phyloP scores from a whole-genome alignment of 2,329 filamentous ascomycete species.

The Talaromyces verruculosus region DNA sequence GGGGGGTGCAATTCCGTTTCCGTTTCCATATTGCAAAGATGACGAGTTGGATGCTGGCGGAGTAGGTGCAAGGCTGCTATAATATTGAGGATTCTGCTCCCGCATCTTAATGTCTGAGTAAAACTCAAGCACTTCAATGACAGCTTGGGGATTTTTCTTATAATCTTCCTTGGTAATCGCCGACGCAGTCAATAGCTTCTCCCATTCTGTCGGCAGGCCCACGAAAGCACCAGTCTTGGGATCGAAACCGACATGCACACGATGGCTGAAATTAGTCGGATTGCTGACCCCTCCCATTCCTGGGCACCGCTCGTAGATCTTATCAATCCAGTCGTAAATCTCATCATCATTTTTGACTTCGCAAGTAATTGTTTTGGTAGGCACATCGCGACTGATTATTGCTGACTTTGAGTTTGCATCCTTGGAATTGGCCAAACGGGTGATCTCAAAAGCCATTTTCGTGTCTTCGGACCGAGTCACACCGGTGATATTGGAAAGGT shows the following conservation, averaged over 20 bases:
- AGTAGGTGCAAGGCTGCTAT: conserved; percentile 61
- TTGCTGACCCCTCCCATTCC: conserved; percentile 98
- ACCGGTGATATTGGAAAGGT: conserved; percentile 81
- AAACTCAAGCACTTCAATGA: conserved; percentile 66
- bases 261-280: conserved; percentile 95
- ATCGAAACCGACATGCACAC: conserved; percentile 96
- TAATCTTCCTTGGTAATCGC: conserved; percentile 99
- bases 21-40: conserved; percentile 51
- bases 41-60: conserved; percentile 54
- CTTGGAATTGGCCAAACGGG: conserved; percentile 61
- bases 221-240: conserved; percentile 93
- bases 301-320: conserved; percentile 93
- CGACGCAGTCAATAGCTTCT: conserved; percentile 90
- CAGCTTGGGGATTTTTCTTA: conserved; percentile 87
- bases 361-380: conserved; percentile 81
- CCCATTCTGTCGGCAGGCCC: conserved; percentile 93
- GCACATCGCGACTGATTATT: conserved; percentile 74
- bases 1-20: conserved; percentile 65
- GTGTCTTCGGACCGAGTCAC: conserved; percentile 89
- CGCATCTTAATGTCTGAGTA: conserved; percentile 68
- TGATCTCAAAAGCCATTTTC: conserved; percentile 91
- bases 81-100: conserved; percentile 62
- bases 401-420: conserved; percentile 66
- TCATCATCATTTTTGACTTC: conserved; percentile 95
- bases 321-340: conserved; percentile 98